phyloP scores from a whole-genome alignment of 768 basidiomycete species.

The Auricularia heimuer region DNA sequence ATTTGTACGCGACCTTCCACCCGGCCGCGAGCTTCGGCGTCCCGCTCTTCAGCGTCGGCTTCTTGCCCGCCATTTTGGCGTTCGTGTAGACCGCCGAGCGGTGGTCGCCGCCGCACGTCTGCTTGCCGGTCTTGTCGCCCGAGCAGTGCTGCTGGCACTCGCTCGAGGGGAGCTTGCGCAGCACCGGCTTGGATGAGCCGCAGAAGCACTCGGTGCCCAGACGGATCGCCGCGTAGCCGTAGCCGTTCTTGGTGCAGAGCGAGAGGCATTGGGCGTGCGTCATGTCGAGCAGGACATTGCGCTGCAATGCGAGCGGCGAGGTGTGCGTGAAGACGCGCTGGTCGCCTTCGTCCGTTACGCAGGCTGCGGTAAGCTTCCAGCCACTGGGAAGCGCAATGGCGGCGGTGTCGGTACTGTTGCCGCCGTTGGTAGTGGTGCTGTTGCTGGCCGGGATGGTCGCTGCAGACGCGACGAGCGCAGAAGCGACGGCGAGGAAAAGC shows the following conservation, averaged over 20 bases:
- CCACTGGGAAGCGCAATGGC: too few species aligned
- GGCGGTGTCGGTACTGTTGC: too few species aligned
- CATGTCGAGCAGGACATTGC: not conserved
- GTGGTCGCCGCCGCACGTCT: not conserved
- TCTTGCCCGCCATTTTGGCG: not conserved
- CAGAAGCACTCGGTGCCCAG: not conserved
- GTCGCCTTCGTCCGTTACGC: not conserved
- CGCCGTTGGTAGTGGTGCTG: too few species aligned
- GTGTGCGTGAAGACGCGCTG: not conserved
- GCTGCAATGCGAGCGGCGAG: not conserved
- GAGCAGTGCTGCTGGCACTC: not conserved
- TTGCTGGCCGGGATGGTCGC: too few species aligned
- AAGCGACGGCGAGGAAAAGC: too few species aligned
- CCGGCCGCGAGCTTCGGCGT: not conserved
- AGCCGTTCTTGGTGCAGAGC: not conserved
- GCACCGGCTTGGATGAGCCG: not conserved
- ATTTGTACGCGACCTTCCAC: not conserved
- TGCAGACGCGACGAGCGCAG: too few species aligned
- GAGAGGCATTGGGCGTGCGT: not conserved
- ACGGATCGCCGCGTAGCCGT: not conserved
- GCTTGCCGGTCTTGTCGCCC: not conserved
- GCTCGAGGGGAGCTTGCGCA: not conserved
- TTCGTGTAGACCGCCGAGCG: not conserved
- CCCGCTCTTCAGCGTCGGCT: not conserved
- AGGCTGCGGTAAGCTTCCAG: not conserved